These are phyloP conservation scores for Colletotrichum caudatum DNA, from an alignment of 2,329 filamentous ascomycete species.

Conservation along the genomic window DNA sequence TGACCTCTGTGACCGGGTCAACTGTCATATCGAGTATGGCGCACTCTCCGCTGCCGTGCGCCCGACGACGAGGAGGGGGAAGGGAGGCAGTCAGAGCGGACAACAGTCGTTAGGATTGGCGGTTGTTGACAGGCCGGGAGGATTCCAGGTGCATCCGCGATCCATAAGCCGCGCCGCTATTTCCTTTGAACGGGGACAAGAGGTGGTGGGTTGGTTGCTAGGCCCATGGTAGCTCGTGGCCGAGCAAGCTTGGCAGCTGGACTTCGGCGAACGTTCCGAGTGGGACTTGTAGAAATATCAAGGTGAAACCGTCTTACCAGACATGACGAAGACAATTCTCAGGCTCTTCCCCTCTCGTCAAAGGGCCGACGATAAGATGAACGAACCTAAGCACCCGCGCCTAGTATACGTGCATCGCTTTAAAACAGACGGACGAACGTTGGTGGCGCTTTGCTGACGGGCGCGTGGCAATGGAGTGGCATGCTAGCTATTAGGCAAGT, in stretches of 20 bases:
- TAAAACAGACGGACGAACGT: background rate
- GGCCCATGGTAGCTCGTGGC: conserved; percentile 12
- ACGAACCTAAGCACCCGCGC: background rate
- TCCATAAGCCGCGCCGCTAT: conserved; percentile 18
- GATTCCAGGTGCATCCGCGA: conserved; percentile 10
- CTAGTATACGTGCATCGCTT: background rate
- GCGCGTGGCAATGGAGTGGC: conserved; percentile 5
- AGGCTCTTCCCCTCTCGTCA: background rate
- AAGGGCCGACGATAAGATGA: conserved; percentile 14
- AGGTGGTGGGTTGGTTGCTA: background rate
- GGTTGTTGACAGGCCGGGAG: conserved; percentile 14
- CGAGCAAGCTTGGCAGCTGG: conserved; percentile 35
- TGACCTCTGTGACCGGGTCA: conserved; percentile 19
- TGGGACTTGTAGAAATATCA: conserved; percentile 18
- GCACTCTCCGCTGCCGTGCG: background rate
- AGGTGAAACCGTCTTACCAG: conserved; percentile 26
- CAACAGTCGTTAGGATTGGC: background rate
- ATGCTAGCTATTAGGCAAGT: conserved; percentile 8
- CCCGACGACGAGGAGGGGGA: background rate
- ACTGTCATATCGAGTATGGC: conserved; percentile 8
- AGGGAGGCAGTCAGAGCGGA: background rate
- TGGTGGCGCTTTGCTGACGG: conserved; percentile 2
- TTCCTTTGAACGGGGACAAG: conserved; percentile 19
- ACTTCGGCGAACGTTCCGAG: conserved; percentile 34
- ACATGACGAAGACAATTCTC: background rate